Percentiles rank a stretch among this genome's conserved stretches.
Evolutionary conservation across 192 early-diverging fungal species (phyloP).

Genomic region (Podila clonocystis): DNA sequence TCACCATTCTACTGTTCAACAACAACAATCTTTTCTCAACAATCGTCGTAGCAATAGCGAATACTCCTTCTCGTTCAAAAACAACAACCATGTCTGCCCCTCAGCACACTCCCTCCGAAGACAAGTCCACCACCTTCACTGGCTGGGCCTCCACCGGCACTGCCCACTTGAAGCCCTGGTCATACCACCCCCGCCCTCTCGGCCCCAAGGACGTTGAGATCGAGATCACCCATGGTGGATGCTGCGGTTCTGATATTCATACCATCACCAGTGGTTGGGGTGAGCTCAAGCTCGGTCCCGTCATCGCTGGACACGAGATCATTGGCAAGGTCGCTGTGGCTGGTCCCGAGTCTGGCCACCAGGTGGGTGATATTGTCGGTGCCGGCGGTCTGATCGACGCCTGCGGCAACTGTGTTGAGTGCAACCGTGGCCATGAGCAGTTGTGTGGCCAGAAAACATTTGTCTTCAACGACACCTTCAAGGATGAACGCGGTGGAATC

Average conservation of each 20-base stretch:
- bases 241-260: constrained; percentile 83
- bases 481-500: constrained; percentile 64
- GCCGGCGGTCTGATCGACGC: constrained; percentile 71
- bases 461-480: constrained; percentile 67
- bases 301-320: constrained; percentile 63
- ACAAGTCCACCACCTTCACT: constrained; percentile 58
- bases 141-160: constrained; percentile 50
- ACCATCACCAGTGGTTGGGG: constrained; percentile 72
- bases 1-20: no score
- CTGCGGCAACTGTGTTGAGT: constrained; percentile 59
- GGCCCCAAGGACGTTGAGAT: constrained; percentile 76
- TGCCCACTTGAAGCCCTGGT: constrained; percentile 40
- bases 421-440: constrained; percentile 38
- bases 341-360: constrained; percentile 45
- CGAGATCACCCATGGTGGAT: constrained; percentile 77
- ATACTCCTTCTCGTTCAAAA: no score
- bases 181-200: constrained; percentile 67
- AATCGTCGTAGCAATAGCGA: no score
- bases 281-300: constrained; percentile 17
- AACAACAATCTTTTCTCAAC: no score
- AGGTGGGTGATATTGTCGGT: constrained; percentile 71
- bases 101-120: constrained; percentile 50
- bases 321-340: constrained; percentile 49
- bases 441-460: constrained; percentile 53
- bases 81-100: neutral